phyloP scores from a whole-genome alignment of 345 rosid species.

The Sonneratia alba region DNA sequence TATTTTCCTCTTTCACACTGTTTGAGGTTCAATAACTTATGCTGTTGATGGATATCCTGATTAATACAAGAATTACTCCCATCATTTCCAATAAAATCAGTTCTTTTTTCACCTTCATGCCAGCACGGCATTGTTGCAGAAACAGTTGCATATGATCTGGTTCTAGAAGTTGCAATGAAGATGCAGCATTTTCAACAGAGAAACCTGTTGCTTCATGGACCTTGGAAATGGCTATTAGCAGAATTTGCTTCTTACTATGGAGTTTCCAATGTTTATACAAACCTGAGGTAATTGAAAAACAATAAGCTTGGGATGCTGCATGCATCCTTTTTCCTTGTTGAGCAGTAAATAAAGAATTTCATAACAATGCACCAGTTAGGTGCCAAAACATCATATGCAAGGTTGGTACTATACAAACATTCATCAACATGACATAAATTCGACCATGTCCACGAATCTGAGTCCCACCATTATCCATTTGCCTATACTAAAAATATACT shows the following conservation, averaged over 20 bases:
- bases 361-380: too few species aligned
- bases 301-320: neutral
- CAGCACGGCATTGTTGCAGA: constrained; percentile 97
- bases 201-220: constrained; percentile 63
- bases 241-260: constrained; percentile 95
- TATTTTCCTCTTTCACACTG: neutral
- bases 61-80: neutral
- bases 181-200: constrained; percentile 84
- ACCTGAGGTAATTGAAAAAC: constrained; percentile 50
- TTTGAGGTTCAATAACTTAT: neutral
- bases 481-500: too few species aligned
- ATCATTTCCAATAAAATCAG: neutral
- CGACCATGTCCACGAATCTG: too few species aligned
- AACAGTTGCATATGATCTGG: constrained; percentile 93
- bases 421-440: too few species aligned
- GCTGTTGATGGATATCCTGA: neutral
- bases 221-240: constrained; percentile 94
- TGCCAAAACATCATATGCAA: too few species aligned
- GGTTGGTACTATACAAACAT: too few species aligned
- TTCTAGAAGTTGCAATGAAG: constrained; percentile 84
- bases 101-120: constrained; percentile 13
- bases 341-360: too few species aligned
- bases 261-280: constrained; percentile 79
- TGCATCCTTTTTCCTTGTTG: too few species aligned
- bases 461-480: too few species aligned